phyloP scores from a whole-genome alignment of 768 basidiomycete genomes.

The Scleroderma citrinum region DNA sequence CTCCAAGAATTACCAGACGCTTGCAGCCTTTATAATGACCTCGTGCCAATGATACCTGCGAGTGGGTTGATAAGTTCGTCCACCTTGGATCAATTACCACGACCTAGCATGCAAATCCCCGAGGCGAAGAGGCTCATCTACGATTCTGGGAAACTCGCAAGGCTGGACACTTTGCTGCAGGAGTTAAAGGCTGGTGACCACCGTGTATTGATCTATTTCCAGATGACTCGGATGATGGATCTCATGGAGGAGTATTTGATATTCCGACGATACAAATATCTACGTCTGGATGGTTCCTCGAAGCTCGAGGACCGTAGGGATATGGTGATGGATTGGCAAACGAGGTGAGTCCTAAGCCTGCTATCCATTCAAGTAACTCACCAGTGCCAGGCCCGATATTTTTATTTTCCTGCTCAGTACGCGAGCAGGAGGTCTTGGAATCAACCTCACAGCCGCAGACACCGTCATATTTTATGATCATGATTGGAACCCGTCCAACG shows the following conservation, averaged over 20 bases:
- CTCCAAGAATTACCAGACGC: slow-evolving; percentile 54
- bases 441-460: slow-evolving; percentile 80
- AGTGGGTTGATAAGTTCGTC: slow-evolving; percentile 65
- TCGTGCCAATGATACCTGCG: slow-evolving; percentile 57
- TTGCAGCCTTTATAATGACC: slow-evolving; percentile 38
- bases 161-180: slow-evolving; percentile 82
- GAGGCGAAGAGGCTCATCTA: slow-evolving; percentile 92
- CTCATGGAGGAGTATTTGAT: slow-evolving; percentile 98
- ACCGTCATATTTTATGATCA: slow-evolving; percentile 24
- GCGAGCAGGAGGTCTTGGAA: slow-evolving; percentile 92
- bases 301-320: slow-evolving; percentile 94
- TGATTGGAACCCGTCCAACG: slow-evolving; percentile 80
- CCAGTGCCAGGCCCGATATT: slow-evolving; percentile 59
- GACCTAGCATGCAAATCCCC: slow-evolving; percentile 85
- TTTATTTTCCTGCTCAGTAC: slow-evolving; percentile 93
- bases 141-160: slow-evolving; percentile 93
- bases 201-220: slow-evolving; percentile 94
- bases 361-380: not conserved
- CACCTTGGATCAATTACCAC: slow-evolving; percentile 66
- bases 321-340: slow-evolving; percentile 99
- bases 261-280: slow-evolving; percentile 92
- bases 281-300: slow-evolving; percentile 88
- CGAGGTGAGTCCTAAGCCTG: slow-evolving; percentile 51
- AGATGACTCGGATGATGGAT: slow-evolving; percentile 99
- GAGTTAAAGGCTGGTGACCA: slow-evolving; percentile 92